A percentile compares a stretch with the other conserved stretches of the same genome.
phyloP scores from a whole-genome alignment of 192 early-diverging fungal genomes.

The Backusella macrospora region DNA sequence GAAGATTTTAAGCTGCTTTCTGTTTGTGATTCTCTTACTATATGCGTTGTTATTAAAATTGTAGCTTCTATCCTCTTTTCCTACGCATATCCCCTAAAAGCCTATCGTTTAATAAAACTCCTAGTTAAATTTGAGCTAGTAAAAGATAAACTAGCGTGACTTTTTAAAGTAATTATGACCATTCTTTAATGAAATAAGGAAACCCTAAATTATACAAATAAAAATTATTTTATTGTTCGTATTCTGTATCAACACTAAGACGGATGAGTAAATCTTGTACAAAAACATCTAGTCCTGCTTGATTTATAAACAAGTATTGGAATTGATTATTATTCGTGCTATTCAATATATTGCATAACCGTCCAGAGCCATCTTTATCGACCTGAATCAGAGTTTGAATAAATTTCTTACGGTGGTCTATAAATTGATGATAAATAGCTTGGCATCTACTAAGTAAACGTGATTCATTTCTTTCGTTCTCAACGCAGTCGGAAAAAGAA shows the following conservation, averaged over 20 bases:
- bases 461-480: conserved; percentile 21
- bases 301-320: conserved; percentile 24
- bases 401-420: conserved; percentile 36
- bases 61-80: background rate
- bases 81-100: background rate
- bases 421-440: conserved; percentile 38
- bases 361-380: conserved; percentile 42
- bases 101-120: background rate
- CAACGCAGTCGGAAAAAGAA: conserved; percentile 8
- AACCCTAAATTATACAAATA: background rate
- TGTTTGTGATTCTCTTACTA: background rate
- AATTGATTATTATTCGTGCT: conserved; percentile 9
- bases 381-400: conserved; percentile 42
- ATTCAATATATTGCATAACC: conserved; percentile 22
- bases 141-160: background rate
- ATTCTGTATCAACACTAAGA: conserved; percentile 39
- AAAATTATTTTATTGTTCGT: conserved; percentile 18
- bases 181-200: background rate
- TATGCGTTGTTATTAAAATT: background rate
- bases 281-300: conserved; percentile 35
- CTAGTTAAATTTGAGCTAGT: background rate
- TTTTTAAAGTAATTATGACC: background rate
- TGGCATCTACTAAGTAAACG: conserved; percentile 20
- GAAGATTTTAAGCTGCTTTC: background rate
- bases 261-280: conserved; percentile 44